These are phyloP conservation scores for Zygosaccharomyces bailii DNA, from an alignment of 805 yeast species.

Conservation along the genomic window DNA sequence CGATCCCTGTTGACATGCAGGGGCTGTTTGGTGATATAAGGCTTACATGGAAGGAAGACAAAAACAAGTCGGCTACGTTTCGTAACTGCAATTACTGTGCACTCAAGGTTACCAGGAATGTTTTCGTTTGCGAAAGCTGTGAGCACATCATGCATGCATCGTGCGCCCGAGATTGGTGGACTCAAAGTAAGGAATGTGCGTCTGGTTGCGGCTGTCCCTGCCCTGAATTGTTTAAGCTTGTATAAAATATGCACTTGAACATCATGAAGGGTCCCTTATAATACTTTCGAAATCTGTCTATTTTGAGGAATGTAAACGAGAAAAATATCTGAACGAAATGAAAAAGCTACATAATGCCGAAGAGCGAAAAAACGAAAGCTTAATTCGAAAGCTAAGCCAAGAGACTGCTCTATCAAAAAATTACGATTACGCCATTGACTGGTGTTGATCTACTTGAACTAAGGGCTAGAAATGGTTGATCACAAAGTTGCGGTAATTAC, in stretches of 20 bases:
- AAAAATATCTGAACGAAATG: not conserved
- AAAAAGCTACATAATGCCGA: too few relatives aligned
- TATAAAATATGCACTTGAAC: not conserved
- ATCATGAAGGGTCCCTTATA: too few relatives aligned
- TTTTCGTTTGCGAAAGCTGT: slow-evolving; percentile 68
- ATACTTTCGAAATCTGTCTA: too few relatives aligned
- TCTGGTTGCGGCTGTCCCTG: slow-evolving; percentile 85
- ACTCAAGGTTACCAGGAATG: slow-evolving; percentile 53
- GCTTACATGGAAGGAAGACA: slow-evolving; percentile 20
- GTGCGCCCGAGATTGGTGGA: slow-evolving; percentile 85
- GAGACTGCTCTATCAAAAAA: too few relatives aligned
- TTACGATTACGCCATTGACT: too few relatives aligned
- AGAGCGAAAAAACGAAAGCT: too few relatives aligned
- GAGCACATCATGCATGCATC: slow-evolving; percentile 73
- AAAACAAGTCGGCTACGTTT: slow-evolving; percentile 3
- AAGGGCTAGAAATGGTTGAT: slow-evolving; percentile 11
- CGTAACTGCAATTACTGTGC: slow-evolving; percentile 66
- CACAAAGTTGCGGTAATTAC: slow-evolving; percentile 45
- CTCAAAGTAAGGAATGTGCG: slow-evolving; percentile 56
- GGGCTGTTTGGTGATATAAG: slow-evolving; percentile 19
- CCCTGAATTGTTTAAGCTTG: slow-evolving; percentile 35
- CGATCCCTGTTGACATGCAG: slow-evolving; percentile 7
- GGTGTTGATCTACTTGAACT: not conserved
- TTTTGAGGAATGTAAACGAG: too few relatives aligned
- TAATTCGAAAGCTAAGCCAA: too few relatives aligned